Evolutionary conservation across 805 yeast species (phyloP), one percentile per base, ranked within the genome.

Genomic region (Yarrowia sp.): DNA sequence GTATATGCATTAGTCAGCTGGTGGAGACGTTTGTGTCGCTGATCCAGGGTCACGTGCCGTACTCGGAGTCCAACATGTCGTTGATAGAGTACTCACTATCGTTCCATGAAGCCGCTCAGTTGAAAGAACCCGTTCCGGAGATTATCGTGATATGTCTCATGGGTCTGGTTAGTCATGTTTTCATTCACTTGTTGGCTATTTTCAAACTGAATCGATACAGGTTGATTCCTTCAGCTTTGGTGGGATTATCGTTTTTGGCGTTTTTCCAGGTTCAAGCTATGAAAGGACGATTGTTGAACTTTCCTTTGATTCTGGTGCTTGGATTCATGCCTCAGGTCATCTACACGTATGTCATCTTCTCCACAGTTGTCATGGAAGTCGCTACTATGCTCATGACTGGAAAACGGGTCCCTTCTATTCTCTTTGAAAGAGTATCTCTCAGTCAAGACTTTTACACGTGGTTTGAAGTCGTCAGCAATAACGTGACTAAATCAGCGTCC

Each of bases 81-180:
- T 75, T 89, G 39, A 88, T 89, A 74, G 95, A 89, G 73, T 87
- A 85, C 70, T 87, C 93, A 4, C 73, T 88, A 14, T 89, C 90
- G 11, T 87, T 87, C 71, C 92, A 88, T 70, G 95, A 89, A 69
- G 86, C 82, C 65, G 88, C 82, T 72, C 78, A 80, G 48, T 75
- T 78, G 38, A 76, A 64, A 63, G 75, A 80, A 57, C 90, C 86
- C 36, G 81, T 86, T 1, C 81, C 78, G 57, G 89, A 81, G 71
- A 76, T 83, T 51, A 78, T 83, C 47, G 74, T 79, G 9, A 77
- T 85, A 3, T 80, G 86, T n/a, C 66, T 85, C 8, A 82, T 84
- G 70, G 86, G 88, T 66, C 73, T 88, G 0, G 64, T 80, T 0
- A 85, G 84, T 66, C 92, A 89, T 69, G 68, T 87, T 9, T 75